Percentiles rank a stretch among this genome's conserved stretches.
phyloP scores from a whole-genome alignment of 2,329 filamentous ascomycete genomes.

The Saccharata proteae region DNA sequence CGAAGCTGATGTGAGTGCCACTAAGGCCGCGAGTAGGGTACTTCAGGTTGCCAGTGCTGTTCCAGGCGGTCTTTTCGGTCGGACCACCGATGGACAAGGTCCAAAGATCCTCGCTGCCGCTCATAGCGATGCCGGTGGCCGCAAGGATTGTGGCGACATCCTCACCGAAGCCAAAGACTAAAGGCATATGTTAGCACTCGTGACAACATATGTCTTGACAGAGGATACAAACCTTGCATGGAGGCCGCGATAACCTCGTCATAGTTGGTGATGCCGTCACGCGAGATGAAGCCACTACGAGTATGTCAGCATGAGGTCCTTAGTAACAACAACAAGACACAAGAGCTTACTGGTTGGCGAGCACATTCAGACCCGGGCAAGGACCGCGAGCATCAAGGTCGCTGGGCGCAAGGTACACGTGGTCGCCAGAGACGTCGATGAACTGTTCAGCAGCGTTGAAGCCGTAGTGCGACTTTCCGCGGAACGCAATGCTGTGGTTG shows the following conservation, averaged over 20 bases:
- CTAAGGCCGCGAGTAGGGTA: slow-evolving; percentile 35
- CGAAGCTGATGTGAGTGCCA: slow-evolving; percentile 43
- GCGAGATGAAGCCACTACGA: background rate
- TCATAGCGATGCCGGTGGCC: slow-evolving; percentile 32
- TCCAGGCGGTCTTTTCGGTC: slow-evolving; percentile 26
- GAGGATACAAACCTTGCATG: slow-evolving; percentile 25
- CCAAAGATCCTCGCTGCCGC: slow-evolving; percentile 36
- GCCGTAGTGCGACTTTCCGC: no score
- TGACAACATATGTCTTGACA: no score
- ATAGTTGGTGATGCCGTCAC: background rate
- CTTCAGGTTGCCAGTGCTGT: slow-evolving; percentile 13
- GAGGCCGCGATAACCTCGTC: background rate
- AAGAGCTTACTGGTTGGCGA: slow-evolving; percentile 7
- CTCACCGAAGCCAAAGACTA: no score
- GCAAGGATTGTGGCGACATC: no score
- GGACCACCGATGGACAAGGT: slow-evolving; percentile 41
- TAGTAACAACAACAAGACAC: background rate
- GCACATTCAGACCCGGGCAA: slow-evolving; percentile 3
- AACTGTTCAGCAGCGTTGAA: no score
- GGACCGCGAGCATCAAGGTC: slow-evolving; percentile 1
- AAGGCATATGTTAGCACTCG: no score
- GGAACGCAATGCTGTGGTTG: no score
- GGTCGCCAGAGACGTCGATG: background rate
- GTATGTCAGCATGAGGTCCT: background rate
- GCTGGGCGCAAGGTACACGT: background rate